These are phyloP conservation scores for Globisporangium spiculum DNA, from an alignment of 352 stramenopile genomes.

Conservation along the genomic window DNA sequence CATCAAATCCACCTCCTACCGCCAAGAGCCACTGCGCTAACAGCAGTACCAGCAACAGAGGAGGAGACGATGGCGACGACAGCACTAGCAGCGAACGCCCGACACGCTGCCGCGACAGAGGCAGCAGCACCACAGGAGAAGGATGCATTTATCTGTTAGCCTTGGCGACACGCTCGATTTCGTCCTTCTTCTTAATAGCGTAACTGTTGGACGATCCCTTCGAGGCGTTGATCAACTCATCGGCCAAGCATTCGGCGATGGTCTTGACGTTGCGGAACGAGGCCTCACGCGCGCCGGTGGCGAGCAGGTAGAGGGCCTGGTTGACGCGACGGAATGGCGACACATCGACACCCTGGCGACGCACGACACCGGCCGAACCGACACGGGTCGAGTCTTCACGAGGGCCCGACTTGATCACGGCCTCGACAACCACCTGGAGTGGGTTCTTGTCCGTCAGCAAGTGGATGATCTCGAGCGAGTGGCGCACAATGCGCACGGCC, in stretches of 20 bases:
- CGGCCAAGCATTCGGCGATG: slow-evolving; percentile 98
- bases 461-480: slow-evolving; percentile 99
- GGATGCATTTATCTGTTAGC: slow-evolving; percentile 97
- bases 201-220: slow-evolving; percentile 99
- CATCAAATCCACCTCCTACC: neutral
- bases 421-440: slow-evolving; percentile 95
- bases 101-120: neutral
- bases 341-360: slow-evolving; percentile 99
- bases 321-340: slow-evolving; percentile 99
- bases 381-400: slow-evolving; percentile 99
- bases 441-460: slow-evolving; percentile 99
- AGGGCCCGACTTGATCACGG: slow-evolving; percentile 94
- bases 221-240: slow-evolving; percentile 99
- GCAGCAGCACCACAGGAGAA: slow-evolving; percentile 11
- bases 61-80: neutral
- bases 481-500: slow-evolving; percentile 97
- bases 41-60: slow-evolving; percentile 1
- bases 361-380: slow-evolving; percentile 98
- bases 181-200: slow-evolving; percentile 99
- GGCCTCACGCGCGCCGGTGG: slow-evolving; percentile 96
- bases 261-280: slow-evolving; percentile 99
- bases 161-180: slow-evolving; percentile 99
- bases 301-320: slow-evolving; percentile 98
- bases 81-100: neutral
- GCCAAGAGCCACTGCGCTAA: neutral